Evolutionary conservation across 805 yeast species (phyloP).

Genomic region (Kodamaea leandrae): DNA sequence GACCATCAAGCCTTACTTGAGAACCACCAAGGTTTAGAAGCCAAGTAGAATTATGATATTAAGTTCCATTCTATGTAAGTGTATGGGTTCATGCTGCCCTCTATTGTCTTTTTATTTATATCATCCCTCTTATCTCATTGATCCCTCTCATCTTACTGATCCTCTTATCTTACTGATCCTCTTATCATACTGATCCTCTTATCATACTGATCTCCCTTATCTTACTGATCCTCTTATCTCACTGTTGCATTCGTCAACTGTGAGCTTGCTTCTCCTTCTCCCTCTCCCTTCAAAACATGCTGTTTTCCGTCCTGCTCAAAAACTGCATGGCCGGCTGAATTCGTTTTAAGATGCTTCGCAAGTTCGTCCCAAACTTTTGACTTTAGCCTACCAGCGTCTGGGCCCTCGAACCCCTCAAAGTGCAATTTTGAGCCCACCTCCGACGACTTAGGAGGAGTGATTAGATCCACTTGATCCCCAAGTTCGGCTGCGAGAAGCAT

Average conservation of each 20-base stretch:
- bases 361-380: slow-evolving; percentile 35
- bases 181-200: too few relatives aligned
- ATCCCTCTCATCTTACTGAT: neutral
- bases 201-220: too few relatives aligned
- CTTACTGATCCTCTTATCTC: neutral
- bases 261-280: slow-evolving; percentile 1
- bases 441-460: slow-evolving; percentile 40
- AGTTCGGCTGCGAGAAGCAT: slow-evolving; percentile 62
- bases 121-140: too few relatives aligned
- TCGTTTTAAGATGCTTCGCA: slow-evolving; percentile 27
- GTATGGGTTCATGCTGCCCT: too few relatives aligned
- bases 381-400: slow-evolving; percentile 27
- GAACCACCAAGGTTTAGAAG: slow-evolving; percentile 46
- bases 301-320: slow-evolving; percentile 26
- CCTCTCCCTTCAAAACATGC: slow-evolving; percentile 11
- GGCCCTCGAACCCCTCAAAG: slow-evolving; percentile 29
- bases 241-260: slow-evolving; percentile 7
- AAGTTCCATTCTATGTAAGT: too few relatives aligned
- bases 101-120: too few relatives aligned
- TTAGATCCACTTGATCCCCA: slow-evolving; percentile 39
- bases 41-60: too few relatives aligned
- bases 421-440: slow-evolving; percentile 38
- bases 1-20: slow-evolving; percentile 59
- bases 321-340: slow-evolving; percentile 28
- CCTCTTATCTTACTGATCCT: neutral